Conservation (phyloP, 2,329 filamentous ascomycete species). For the Grosmannia huntii region DNA sequence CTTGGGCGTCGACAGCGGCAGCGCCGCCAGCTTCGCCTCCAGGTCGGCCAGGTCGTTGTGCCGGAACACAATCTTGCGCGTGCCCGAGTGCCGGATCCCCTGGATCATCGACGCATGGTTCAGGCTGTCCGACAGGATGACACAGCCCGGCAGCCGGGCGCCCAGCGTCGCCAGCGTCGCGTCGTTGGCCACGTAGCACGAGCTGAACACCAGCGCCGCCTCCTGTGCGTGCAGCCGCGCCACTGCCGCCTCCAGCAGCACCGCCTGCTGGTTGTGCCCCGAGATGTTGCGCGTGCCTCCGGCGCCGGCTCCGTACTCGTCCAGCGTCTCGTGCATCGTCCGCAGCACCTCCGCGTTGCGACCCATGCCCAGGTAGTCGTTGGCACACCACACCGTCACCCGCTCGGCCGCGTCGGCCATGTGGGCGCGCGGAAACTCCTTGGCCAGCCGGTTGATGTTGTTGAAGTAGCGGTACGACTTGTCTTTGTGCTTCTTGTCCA, state of each 20-base stretch:
- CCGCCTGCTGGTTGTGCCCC: conserved; percentile 90
- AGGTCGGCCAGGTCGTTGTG: conserved; percentile 93
- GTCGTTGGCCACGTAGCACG: conserved; percentile 97
- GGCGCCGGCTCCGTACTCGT: conserved; percentile 88
- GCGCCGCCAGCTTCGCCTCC: conserved; percentile 79
- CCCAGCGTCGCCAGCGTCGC: conserved; percentile 93
- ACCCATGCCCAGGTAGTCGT: conserved; percentile 98
- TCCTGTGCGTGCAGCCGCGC: conserved; percentile 89
- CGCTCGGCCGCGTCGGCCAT: conserved; percentile 71
- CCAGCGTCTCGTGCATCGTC: conserved; percentile 87
- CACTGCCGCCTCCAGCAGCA: conserved; percentile 67
- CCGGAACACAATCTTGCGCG: conserved; percentile 96
- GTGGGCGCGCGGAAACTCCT: conserved; percentile 91
- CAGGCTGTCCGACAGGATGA: conserved; percentile 92
- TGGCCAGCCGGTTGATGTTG: conserved; percentile 97
- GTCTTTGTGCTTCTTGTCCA: conserved; percentile 99
- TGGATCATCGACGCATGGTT: conserved; percentile 99
- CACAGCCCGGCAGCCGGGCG: conserved; percentile 89
- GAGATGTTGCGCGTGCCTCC: conserved; percentile 97
- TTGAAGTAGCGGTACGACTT: conserved; percentile 99
- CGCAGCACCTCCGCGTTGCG: conserved; percentile 76
- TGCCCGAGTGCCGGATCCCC: conserved; percentile 92
- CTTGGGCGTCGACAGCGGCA: conserved; percentile 78
- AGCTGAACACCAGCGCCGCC: conserved; percentile 84
- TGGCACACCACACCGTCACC: conserved; percentile 98